Evolutionary conservation across 305 asterid species (phyloP), one percentile per base, ranked within the genome.

Genomic region (Fraxinus baroniana): DNA sequence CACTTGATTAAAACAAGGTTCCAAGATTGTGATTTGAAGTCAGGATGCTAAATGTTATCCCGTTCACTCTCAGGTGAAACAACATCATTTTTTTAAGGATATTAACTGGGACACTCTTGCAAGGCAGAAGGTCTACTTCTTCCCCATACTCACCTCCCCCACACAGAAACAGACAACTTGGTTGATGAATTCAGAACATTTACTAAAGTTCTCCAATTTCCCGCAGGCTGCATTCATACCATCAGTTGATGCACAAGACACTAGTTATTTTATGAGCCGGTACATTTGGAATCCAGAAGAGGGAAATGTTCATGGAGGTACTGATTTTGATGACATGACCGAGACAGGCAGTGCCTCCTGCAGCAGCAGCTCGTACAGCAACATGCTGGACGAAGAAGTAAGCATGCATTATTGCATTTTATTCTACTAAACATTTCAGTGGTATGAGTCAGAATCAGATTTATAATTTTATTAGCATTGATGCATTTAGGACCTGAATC

Each of bases 221-320:
- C 73, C 82, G 73, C 90, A 97, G 99, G 99, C 99, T 76, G 84
- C 98, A 62, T 97, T 94, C 87, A 93, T 97, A 85, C 98, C 99
- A 39, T 87, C 95, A 55, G 93, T 91, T 81, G 98, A 94, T 81
- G 88, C 91, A 78, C 97, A 90, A 26, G 98, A 94, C 84, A 97
- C 99, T 6, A 93, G 99, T 89, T 97, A 97, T 89, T 97, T 97
- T 84, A 94, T 93, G 98, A 93, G 98, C 87, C 95, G 99, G 74
- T 94, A 97, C 83, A 90, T 94, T 75, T 97, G 98, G 98, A 94
- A 94, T 86, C 89, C 94, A 77, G 98, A 93, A 86, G 97, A 92
- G 80, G 98, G 91, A 83, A 88, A 88, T 85, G 86, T 87, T 81
- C 87, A 82, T 75, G 99, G 97, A 64, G 89, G 90, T 78, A 93